These are phyloP conservation scores for Neospermospora avenae DNA, from an alignment of 2,329 filamentous ascomycete species.

Conservation along the genomic window DNA sequence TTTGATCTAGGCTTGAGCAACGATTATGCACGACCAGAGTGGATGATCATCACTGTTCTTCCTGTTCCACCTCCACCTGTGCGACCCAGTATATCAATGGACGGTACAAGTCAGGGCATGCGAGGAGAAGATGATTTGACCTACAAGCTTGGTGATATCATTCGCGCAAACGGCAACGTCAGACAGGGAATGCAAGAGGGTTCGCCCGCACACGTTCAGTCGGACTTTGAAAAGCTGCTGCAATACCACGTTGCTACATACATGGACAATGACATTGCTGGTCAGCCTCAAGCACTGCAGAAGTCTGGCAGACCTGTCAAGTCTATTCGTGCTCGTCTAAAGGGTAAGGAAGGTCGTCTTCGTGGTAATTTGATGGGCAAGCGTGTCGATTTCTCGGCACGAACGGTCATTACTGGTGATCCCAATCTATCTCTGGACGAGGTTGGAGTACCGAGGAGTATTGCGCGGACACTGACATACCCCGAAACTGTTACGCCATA, in stretches of 20 bases:
- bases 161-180: slow-evolving; percentile 94
- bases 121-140: slow-evolving; percentile 98
- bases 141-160: slow-evolving; percentile 97
- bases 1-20: slow-evolving; percentile 86
- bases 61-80: slow-evolving; percentile 95
- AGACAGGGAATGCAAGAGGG: slow-evolving; percentile 87
- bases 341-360: slow-evolving; percentile 97
- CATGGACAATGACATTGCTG: slow-evolving; percentile 99
- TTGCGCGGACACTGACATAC: slow-evolving; percentile 89
- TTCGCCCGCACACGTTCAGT: slow-evolving; percentile 83
- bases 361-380: slow-evolving; percentile 99
- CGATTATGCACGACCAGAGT: slow-evolving; percentile 94
- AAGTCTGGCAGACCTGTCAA: slow-evolving; percentile 97
- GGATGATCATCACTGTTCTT: slow-evolving; percentile 95
- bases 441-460: slow-evolving; percentile 92
- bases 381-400: slow-evolving; percentile 97
- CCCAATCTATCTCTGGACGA: slow-evolving; percentile 95
- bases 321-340: slow-evolving; percentile 92
- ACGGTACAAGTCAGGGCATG: slow-evolving; percentile 86
- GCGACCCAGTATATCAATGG: slow-evolving; percentile 94
- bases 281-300: slow-evolving; percentile 88
- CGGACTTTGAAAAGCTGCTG: slow-evolving; percentile 85
- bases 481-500: slow-evolving; percentile 96
- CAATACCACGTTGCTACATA: slow-evolving; percentile 99
- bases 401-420: slow-evolving; percentile 99